These are phyloP conservation scores for Beauveria scarabaeidicola DNA, from an alignment of 2,329 filamentous ascomycete species.

Conservation along the genomic window DNA sequence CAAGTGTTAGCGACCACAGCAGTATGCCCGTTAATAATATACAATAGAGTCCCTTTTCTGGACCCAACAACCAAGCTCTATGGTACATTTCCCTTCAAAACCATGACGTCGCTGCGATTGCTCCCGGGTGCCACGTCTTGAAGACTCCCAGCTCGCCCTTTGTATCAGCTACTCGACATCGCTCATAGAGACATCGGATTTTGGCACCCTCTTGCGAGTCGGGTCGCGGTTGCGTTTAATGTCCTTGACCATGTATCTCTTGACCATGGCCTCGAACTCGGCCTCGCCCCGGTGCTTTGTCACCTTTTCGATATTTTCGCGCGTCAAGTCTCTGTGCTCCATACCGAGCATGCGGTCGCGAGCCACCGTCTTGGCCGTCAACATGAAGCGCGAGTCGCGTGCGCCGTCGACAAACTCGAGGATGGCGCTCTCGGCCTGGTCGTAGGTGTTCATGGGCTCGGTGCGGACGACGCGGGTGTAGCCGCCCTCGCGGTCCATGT, in stretches of 20 bases:
- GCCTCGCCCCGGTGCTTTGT: constrained; percentile 65
- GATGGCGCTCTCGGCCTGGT: constrained; percentile 84
- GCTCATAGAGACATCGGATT: background rate
- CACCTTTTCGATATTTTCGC: constrained; percentile 74
- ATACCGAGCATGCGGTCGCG: constrained; percentile 48
- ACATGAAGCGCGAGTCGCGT: constrained; percentile 85
- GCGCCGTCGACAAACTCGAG: constrained; percentile 93
- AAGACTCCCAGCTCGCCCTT: background rate
- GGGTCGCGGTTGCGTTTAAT: background rate
- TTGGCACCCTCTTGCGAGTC: background rate
- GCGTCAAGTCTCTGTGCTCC: constrained; percentile 60
- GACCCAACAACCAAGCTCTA: background rate
- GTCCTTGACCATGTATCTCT: constrained; percentile 6
- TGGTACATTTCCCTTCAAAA: background rate
- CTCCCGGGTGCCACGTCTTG: background rate
- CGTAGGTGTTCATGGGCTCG: constrained; percentile 72
- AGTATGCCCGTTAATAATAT: background rate
- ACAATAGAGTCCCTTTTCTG: background rate
- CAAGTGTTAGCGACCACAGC: background rate
- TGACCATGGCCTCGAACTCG: constrained; percentile 48
- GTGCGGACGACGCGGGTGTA: constrained; percentile 93
- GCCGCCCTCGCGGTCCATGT: constrained; percentile 70
- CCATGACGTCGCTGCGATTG: background rate
- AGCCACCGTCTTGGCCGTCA: constrained; percentile 81
- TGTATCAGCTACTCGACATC: background rate